Conservation (phyloP, 208 protist species). For the Crithidia fasciculata region DNA sequence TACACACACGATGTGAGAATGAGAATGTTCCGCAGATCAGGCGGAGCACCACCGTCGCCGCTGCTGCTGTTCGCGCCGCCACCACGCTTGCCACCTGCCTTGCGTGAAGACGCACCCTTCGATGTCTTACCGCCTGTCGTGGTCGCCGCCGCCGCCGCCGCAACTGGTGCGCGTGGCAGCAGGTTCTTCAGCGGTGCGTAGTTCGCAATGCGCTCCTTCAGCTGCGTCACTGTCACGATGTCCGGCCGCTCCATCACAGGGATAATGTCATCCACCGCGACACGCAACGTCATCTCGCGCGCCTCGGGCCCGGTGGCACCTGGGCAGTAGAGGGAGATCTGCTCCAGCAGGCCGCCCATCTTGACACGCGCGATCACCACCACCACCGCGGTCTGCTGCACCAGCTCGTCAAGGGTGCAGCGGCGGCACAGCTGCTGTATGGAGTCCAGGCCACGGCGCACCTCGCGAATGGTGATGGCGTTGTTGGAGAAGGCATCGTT, state of each 20-base stretch:
- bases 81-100: conserved; percentile 30
- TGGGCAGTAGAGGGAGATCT: conserved; percentile 85
- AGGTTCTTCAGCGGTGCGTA: conserved; percentile 76
- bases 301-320: conserved; percentile 32
- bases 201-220: conserved; percentile 74
- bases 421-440: conserved; percentile 52
- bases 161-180: conserved; percentile 4
- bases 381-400: conserved; percentile 77
- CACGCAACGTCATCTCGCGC: conserved; percentile 67
- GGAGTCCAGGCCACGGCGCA: conserved; percentile 38
- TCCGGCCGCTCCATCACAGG: conserved; percentile 66
- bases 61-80: not conserved
- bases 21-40: conserved; percentile 80
- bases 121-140: not conserved
- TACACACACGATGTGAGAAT: conserved; percentile 74
- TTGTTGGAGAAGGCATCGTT: not conserved
- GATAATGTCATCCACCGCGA: conserved; percentile 86
- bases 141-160: conserved; percentile 7
- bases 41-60: not conserved
- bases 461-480: conserved; percentile 35
- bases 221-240: conserved; percentile 77
- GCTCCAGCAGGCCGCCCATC: conserved; percentile 77
- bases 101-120: conserved; percentile 11
- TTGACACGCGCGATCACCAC: conserved; percentile 70
- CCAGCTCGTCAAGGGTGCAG: conserved; percentile 60